Conservation (phyloP, 1,139 yeast genomes). For the Spathaspora sp. region DNA sequence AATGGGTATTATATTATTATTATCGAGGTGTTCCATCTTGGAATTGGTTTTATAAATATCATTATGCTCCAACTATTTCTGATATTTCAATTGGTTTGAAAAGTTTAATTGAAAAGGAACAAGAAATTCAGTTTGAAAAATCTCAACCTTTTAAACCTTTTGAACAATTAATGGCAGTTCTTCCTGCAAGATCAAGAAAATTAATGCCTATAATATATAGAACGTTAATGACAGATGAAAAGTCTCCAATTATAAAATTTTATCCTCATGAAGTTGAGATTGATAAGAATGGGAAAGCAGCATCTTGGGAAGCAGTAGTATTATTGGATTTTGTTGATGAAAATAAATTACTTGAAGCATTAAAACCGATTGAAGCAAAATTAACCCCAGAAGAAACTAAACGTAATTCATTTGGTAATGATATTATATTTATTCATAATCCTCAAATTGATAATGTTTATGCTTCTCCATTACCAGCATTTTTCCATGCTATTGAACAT, state of each 20-base stretch:
- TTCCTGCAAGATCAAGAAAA: conserved; percentile 86
- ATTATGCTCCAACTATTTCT: conserved; percentile 90
- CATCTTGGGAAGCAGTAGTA: conserved; percentile 99
- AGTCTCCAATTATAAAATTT: conserved; percentile 85
- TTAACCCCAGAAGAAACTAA: conserved; percentile 66
- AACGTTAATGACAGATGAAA: conserved; percentile 82
- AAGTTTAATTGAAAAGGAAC: conserved; percentile 38
- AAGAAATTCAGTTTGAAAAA: conserved; percentile 57
- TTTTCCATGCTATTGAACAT: conserved; percentile 73
- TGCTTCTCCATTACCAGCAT: conserved; percentile 77
- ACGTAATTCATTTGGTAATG: conserved; percentile 75
- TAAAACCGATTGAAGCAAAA: conserved; percentile 60
- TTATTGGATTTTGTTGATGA: conserved; percentile 91
- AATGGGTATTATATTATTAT: conserved; percentile 92
- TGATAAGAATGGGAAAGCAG: conserved; percentile 93
- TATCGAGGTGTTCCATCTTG: conserved; percentile 90
- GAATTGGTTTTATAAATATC: conserved; percentile 91
- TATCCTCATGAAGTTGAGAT: conserved; percentile 88
- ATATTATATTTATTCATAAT: conserved; percentile 66
- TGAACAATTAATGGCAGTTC: conserved; percentile 96
- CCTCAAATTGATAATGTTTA: conserved; percentile 73
- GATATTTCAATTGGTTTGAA: conserved; percentile 74
- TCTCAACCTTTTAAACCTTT: conserved; percentile 89
- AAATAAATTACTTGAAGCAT: conserved; percentile 65
- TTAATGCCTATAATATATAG: conserved; percentile 80